Conservation (phyloP, 139 green algal genomes). For the Asterochloris sp. region DNA sequence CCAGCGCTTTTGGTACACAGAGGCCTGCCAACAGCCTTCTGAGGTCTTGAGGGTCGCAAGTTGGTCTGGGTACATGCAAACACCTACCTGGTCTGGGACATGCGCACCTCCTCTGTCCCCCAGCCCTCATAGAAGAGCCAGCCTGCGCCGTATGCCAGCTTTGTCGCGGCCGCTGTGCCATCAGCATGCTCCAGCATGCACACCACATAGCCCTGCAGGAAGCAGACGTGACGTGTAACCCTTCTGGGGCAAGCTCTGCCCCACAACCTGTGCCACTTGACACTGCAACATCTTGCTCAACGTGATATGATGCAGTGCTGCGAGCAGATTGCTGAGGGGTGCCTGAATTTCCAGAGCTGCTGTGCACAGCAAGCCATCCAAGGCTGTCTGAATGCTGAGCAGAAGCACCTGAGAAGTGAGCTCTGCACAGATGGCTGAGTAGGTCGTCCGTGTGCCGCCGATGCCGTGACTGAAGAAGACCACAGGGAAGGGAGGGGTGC, state of each 20-base stretch:
- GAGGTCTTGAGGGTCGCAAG: too few species aligned
- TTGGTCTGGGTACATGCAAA: too few species aligned
- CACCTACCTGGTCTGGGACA: constrained; percentile 16
- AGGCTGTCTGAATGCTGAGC: neutral
- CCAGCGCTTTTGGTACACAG: too few species aligned
- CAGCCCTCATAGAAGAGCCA: constrained; percentile 15
- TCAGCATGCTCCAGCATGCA: constrained; percentile 67
- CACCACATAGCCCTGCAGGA: constrained; percentile 54
- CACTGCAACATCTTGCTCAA: neutral
- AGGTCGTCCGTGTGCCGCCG: constrained; percentile 53
- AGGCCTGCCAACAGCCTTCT: too few species aligned
- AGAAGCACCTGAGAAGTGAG: neutral
- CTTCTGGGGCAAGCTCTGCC: neutral
- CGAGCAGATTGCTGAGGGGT: neutral
- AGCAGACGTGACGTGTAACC: neutral
- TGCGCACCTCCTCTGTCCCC: constrained; percentile 2
- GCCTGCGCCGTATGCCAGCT: constrained; percentile 28
- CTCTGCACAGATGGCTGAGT: constrained; percentile 42
- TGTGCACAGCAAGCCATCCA: neutral
- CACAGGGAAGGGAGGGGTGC: constrained; percentile 11
- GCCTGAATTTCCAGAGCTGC: neutral
- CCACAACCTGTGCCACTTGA: neutral
- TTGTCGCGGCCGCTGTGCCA: constrained; percentile 35
- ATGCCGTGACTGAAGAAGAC: constrained; percentile 55
- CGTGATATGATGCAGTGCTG: neutral